Evolutionary conservation across 1,284 basidiomycete species (phyloP).

Genomic region (Meripilus lineatus): DNA sequence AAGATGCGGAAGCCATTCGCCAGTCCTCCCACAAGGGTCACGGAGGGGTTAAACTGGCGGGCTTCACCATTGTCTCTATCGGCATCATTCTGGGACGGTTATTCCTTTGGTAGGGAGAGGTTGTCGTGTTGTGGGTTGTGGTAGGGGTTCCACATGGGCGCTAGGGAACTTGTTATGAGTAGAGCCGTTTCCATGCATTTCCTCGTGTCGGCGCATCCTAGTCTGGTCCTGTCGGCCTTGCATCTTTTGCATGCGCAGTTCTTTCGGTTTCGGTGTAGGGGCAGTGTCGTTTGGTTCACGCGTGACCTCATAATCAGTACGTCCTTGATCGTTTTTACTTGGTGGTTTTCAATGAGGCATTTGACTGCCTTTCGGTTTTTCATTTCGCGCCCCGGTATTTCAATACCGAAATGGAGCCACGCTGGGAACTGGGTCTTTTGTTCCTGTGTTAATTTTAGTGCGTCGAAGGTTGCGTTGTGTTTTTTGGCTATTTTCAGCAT

Average conservation of each 20-base stretch:
- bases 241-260: not conserved
- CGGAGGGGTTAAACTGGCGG: not conserved
- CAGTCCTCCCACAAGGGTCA: not conserved
- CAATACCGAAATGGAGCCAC: slow-evolving; percentile 12
- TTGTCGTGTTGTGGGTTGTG: not conserved
- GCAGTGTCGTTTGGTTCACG: not conserved
- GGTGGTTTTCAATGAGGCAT: slow-evolving; percentile 9
- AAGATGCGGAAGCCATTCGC: slow-evolving; percentile 8
- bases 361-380: slow-evolving; percentile 1
- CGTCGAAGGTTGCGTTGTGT: slow-evolving; percentile 2
- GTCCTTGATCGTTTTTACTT: slow-evolving; percentile 5
- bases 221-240: not conserved
- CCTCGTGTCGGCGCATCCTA: not conserved
- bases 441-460: slow-evolving; percentile 8
- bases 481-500: slow-evolving; percentile 5
- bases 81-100: not conserved
- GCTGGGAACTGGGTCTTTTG: slow-evolving; percentile 11
- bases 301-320: not conserved
- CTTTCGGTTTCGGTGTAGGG: not conserved
- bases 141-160: slow-evolving; percentile 4
- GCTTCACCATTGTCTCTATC: not conserved
- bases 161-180: slow-evolving; percentile 1
- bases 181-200: slow-evolving; percentile 3
- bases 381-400: not conserved
- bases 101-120: not conserved